Evolutionary conservation across 2,329 filamentous ascomycete genomes (phyloP).

Genomic region (Diaporthe aspalathi): DNA sequence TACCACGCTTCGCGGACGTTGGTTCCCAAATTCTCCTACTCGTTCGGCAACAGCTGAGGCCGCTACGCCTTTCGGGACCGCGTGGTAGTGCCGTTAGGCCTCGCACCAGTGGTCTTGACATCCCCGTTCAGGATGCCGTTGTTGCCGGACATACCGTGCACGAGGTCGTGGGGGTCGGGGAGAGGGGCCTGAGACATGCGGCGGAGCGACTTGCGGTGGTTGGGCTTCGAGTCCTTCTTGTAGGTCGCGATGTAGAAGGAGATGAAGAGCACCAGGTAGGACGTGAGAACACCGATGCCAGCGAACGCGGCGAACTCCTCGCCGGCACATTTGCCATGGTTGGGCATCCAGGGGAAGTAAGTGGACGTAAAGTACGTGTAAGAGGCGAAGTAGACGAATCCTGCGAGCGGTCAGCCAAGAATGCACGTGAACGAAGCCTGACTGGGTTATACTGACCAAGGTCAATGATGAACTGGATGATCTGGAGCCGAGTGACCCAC

Average conservation of each 20-base stretch:
- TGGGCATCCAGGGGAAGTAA: conserved; percentile 89
- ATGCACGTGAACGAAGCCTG: background rate
- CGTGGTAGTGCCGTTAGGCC: conserved; percentile 70
- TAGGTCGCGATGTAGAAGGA: conserved; percentile 99
- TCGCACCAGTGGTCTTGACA: conserved; percentile 65
- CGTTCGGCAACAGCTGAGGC: conserved; percentile 7
- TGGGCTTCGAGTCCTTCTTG: conserved; percentile 73
- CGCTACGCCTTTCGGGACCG: conserved; percentile 77
- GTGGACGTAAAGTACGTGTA: conserved; percentile 97
- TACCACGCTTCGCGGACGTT: background rate
- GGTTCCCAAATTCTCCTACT: conserved; percentile 1
- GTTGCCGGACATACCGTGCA: conserved; percentile 66
- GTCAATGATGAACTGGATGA: conserved; percentile 96
- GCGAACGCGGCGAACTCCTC: conserved; percentile 97
- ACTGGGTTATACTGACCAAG: conserved; percentile 73
- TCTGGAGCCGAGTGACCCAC: conserved; percentile 98
- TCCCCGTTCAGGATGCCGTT: conserved; percentile 57
- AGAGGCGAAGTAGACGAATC: conserved; percentile 99
- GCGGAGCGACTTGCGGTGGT: conserved; percentile 81
- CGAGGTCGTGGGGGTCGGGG: conserved; percentile 83
- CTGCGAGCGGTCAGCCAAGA: conserved; percentile 54
- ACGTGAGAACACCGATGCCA: conserved; percentile 91
- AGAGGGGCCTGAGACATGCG: conserved; percentile 75
- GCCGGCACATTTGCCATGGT: conserved; percentile 86
- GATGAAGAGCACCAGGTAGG: conserved; percentile 98